Base-by-base conservation (phyloP, 139 green algal genomes). In the Desmodesmus armatus region DNA sequence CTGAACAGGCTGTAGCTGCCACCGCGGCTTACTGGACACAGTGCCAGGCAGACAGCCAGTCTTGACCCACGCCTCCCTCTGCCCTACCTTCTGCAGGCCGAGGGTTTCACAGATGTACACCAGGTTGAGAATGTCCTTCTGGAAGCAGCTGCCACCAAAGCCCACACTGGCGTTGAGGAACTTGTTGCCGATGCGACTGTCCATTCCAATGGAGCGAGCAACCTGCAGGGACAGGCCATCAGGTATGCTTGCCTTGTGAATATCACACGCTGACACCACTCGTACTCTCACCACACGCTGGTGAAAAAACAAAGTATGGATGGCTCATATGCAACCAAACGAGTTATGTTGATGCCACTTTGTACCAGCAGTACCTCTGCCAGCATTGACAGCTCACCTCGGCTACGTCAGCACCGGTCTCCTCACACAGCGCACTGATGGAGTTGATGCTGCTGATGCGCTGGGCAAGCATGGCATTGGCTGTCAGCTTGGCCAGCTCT, bases 101-200 rank as follows among this genome's bases (percentile, higher is more conserved):
- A 97, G 91, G 5, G 87, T 96, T 89, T 98, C 96, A 83, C 96
- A 98, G 87, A 99, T 98, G 91, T 99, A 99, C 66, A 93, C 94
- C 91, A 95, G 80, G 93, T 99, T 99, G 40, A 99, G 94, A 87
- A 99, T 99, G 84, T 99, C 97, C 91, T 99, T 99, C 91, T 99
- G 98, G 94, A 99, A 99, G 95, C 98, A 99, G 62, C 93, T 98
- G 78, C 98, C 98, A 55, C 98, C 98, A 91, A 99, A 99, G 80
- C 98, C 98, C 0, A 99, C 98, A 47, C 89, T 96, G 15, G 97
- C 94, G 84, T 98, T 97, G 53, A 99, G 88, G 92, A 99, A 99
- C 93, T 99, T 99, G 88, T 74, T 76, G 7, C 98, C 98, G 60
- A 99, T 99, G 69, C 98, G 94, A 13, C 90, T 95, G 90, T 99